Percentiles rank a stretch among this genome's conserved stretches.
phyloP scores from a whole-genome alignment of 1,284 basidiomycete species.

The Apiotrichum brassicae region DNA sequence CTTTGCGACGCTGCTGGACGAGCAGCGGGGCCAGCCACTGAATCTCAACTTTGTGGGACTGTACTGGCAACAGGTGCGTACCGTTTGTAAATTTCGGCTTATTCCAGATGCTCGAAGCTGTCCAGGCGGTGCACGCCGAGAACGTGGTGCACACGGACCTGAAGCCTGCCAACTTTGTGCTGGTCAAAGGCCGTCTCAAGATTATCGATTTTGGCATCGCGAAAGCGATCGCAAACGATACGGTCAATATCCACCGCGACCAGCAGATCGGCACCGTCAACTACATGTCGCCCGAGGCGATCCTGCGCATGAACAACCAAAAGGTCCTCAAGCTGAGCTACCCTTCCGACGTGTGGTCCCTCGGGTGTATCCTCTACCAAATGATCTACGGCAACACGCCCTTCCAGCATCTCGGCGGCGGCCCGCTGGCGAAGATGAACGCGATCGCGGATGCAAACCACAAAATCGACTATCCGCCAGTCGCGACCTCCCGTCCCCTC shows the following conservation, averaged over 20 bases:
- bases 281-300: slow-evolving; percentile 93
- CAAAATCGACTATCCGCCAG: slow-evolving; percentile 48
- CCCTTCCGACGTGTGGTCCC: slow-evolving; percentile 94
- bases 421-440: slow-evolving; percentile 53
- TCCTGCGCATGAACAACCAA: slow-evolving; percentile 54
- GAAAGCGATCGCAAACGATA: slow-evolving; percentile 93
- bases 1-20: slow-evolving; percentile 70
- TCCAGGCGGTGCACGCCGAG: slow-evolving; percentile 89
- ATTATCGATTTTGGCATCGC: slow-evolving; percentile 96
- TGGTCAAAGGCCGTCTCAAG: slow-evolving; percentile 87
- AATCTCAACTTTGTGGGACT: slow-evolving; percentile 89
- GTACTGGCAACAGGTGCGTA: slow-evolving; percentile 91
- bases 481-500: not conserved
- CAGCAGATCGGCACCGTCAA: slow-evolving; percentile 91
- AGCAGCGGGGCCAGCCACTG: slow-evolving; percentile 70
- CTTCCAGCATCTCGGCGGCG: slow-evolving; percentile 79
- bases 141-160: slow-evolving; percentile 95
- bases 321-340: slow-evolving; percentile 44
- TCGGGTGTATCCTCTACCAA: slow-evolving; percentile 94
- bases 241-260: slow-evolving; percentile 91
- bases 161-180: slow-evolving; percentile 92
- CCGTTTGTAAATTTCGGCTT: slow-evolving; percentile 21
- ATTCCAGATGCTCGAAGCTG: slow-evolving; percentile 83
- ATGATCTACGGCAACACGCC: slow-evolving; percentile 91
- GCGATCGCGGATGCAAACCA: slow-evolving; percentile 51